Evolutionary conservation across 768 basidiomycete genomes (phyloP), one percentile per base, ranked within the genome.

Genomic region (Termitomyces sp.): DNA sequence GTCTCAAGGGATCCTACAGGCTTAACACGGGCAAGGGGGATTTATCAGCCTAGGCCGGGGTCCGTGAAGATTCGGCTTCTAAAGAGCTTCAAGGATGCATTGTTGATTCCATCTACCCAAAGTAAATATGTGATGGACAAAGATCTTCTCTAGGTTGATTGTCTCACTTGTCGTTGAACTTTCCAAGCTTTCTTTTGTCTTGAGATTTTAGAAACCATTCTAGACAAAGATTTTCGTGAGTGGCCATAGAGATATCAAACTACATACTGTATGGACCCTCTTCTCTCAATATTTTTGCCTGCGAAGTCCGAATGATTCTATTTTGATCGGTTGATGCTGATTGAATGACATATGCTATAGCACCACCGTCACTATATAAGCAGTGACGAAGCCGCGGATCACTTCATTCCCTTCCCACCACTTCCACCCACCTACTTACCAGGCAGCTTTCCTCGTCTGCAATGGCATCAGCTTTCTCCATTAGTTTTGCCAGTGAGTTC

Each of bases 401-500:
- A 1, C 5, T 14, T 18, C n/a, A 32, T 33, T 24, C 11, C 24
- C 20, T 20, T 44, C 40, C 43, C 53, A 32, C 22, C 22, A 28
- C 26, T 1, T 43, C 26, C 16, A 45, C 52, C 35, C 40, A 54
- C n/a, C 28, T 52, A 24, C 11, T 26, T 22, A 24, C 38, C 35
- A n/a, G n/a, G 3, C 38, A 26, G 24, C 26, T 26, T n/a, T 30
- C 5, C 50, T 24, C 18, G 14, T 52, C 20, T 13, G 40, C 24
- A 36, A 62, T 62, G 61, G 35, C 65, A 6, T 40, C 52, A 22
- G 67, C 62, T 2, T 60, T 68, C 32, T 38, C 54, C 4, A 62
- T 73, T 57, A 64, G 62, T 14, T 65, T 77, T 9, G 8, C 57
- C 1, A 71, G 75, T 76, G 32, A 24, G 71, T n/a, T 63, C 11